Conservation (phyloP, 2,329 filamentous ascomycete species). For the Fusarium drepaniforme region DNA sequence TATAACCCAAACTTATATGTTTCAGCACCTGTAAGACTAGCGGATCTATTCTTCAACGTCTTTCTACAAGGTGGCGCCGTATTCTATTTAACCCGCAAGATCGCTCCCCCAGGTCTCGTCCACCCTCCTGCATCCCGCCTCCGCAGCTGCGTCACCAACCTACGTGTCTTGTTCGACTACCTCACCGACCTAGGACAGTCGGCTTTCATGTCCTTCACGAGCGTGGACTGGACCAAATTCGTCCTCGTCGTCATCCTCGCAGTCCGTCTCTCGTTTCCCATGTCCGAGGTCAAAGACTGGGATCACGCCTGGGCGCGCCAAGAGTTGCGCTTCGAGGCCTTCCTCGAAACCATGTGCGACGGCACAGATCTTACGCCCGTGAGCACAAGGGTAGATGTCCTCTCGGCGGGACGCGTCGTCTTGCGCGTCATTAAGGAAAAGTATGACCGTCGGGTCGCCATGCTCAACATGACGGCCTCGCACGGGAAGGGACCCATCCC, state of each 20-base stretch:
- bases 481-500: constrained; percentile 1
- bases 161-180: constrained; percentile 50
- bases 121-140: constrained; percentile 38
- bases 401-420: constrained; percentile 60
- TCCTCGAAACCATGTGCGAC: constrained; percentile 53
- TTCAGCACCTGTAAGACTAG: constrained; percentile 46
- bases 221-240: constrained; percentile 58
- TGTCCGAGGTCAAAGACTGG: constrained; percentile 52
- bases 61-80: constrained; percentile 55
- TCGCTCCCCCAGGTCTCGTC: constrained; percentile 14
- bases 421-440: constrained; percentile 60
- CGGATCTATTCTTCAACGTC: constrained; percentile 52
- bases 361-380: constrained; percentile 38
- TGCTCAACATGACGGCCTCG: constrained; percentile 33
- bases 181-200: constrained; percentile 46
- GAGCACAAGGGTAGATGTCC: constrained; percentile 53
- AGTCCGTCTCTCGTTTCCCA: constrained; percentile 60
- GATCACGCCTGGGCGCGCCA: constrained; percentile 54
- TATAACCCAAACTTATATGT: constrained; percentile 28
- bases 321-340: constrained; percentile 54
- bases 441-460: constrained; percentile 56
- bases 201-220: constrained; percentile 53
- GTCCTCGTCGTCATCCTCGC: constrained; percentile 56
- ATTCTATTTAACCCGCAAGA: constrained; percentile 40
- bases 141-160: constrained; percentile 37